A percentile compares a stretch with the other conserved stretches of the same genome.
phyloP scores from a whole-genome alignment of 768 basidiomycete species.

The Tricholoma saponaceum region DNA sequence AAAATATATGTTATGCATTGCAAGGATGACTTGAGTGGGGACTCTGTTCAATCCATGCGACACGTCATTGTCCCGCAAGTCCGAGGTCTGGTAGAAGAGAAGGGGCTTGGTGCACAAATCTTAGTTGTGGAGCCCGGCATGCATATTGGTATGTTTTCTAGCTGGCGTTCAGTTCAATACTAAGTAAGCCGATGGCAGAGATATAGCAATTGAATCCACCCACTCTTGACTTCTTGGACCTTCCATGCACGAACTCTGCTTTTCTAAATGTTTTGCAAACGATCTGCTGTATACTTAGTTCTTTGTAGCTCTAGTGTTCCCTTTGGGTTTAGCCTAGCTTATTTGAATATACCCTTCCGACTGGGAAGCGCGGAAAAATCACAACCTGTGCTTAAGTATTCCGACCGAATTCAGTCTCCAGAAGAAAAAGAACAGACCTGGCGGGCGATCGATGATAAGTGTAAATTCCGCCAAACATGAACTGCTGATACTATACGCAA shows the following conservation, averaged over 20 bases:
- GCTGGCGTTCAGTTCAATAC: background rate
- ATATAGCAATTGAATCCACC: slow-evolving; percentile 23
- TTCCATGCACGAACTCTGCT: slow-evolving; percentile 5
- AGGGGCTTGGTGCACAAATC: slow-evolving; percentile 67
- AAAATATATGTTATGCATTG: slow-evolving; percentile 83
- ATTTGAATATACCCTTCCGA: background rate
- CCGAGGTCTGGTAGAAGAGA: slow-evolving; percentile 51
- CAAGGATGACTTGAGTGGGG: slow-evolving; percentile 66
- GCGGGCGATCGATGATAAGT: too few species aligned
- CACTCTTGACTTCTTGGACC: slow-evolving; percentile 1
- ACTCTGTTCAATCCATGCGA: slow-evolving; percentile 46
- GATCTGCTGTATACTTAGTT: slow-evolving; percentile 31
- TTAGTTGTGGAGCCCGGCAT: slow-evolving; percentile 76
- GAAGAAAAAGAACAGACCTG: too few species aligned
- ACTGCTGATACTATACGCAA: slow-evolving; percentile 2
- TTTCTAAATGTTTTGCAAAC: slow-evolving; percentile 4
- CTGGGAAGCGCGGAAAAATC: background rate
- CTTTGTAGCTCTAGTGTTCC: slow-evolving; percentile 36
- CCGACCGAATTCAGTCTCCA: too few species aligned
- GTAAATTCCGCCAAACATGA: background rate
- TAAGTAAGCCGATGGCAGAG: slow-evolving; percentile 18
- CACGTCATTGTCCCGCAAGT: slow-evolving; percentile 76
- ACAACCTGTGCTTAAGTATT: too few species aligned
- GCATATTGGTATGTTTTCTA: slow-evolving; percentile 59
- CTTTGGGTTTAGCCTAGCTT: slow-evolving; percentile 1